Base-by-base conservation (phyloP, 208 protist genomes). In the Phytomonas sp. region DNA sequence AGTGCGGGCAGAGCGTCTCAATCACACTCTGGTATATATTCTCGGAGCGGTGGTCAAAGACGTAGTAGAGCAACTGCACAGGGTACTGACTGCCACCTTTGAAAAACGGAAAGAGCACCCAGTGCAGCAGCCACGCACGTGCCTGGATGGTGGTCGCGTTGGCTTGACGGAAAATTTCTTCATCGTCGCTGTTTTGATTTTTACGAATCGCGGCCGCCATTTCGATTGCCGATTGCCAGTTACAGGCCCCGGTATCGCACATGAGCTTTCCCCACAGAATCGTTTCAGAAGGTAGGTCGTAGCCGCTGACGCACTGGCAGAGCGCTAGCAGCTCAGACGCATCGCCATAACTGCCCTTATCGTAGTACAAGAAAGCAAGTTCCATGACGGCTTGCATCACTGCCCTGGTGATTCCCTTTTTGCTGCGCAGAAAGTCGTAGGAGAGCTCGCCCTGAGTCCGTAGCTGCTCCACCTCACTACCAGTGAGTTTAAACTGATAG, bases 31-130 rank as follows among this genome's bases (percentile, higher is more conserved):
- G 84, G 80, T 95, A 96, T 9, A 87, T 73, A 66, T 76, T 77
- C 70, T 91, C 76, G 67, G 72, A 79, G 67, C 80, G 80, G 66
- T 83, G 75, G 73, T 93, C 89, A 70, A 95, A 95, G 73, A 93
- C 72, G 80, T 88, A 90, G 76, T 87, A 85, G 37, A 95, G 78
- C 60, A 95, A 66, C 65, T 93, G 77, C 46, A 86, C 71, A 28
- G 87, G 82, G 78, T 92, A 89, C 76, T 93, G 85, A 62, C 72
- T 80, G 60, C 86, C 88, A 31, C 87, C 87, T 80, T 93, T 95
- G 82, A 97, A 97, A 77, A 93, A 96, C n/a, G 91, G 82, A 73
- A 97, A 97, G 61, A 97, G 85, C 23, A 91, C 83, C 90, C 90
- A 95, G 77, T 97, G 92, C 68, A 97, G 79, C 63, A 97, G 77